phyloP scores from a whole-genome alignment of 2,329 filamentous ascomycete species.

The Dactylellina leptospora region DNA sequence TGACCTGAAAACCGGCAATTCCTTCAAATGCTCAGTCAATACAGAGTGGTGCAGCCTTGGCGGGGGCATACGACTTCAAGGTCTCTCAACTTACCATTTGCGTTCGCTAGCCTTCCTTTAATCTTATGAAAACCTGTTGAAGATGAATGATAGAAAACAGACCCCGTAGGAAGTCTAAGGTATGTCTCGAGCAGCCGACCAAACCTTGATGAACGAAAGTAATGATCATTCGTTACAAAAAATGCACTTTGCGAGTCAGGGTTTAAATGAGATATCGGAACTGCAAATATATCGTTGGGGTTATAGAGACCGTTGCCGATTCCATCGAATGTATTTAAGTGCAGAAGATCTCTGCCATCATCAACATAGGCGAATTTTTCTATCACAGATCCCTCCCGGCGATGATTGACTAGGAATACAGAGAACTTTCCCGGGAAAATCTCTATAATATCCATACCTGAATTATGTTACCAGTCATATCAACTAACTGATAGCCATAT shows the following conservation, averaged over 20 bases:
- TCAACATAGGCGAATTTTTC: constrained; percentile 21
- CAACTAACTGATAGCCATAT: neutral
- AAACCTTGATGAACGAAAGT: constrained; percentile 17
- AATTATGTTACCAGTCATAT: neutral
- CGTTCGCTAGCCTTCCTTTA: constrained; percentile 5
- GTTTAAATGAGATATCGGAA: constrained; percentile 1
- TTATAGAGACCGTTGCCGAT: constrained; percentile 17
- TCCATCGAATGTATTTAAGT: constrained; percentile 30
- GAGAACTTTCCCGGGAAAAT: constrained; percentile 16
- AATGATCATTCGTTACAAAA: constrained; percentile 47
- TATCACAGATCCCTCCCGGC: constrained; percentile 29
- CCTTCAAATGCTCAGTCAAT: constrained; percentile 16
- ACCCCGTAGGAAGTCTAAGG: constrained; percentile 30
- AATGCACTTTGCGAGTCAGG: constrained; percentile 10
- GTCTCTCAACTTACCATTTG: constrained; percentile 30
- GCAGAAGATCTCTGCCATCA: neutral
- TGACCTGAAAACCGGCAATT: constrained; percentile 25
- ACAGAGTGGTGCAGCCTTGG: neutral
- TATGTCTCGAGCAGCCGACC: constrained; percentile 25
- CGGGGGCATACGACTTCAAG: neutral
- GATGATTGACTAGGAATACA: constrained; percentile 39
- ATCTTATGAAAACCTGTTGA: constrained; percentile 28
- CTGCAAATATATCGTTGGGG: constrained; percentile 44
- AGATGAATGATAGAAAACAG: constrained; percentile 28
- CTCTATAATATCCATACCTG: constrained; percentile 40